phyloP scores from a whole-genome alignment of 2,329 filamentous ascomycete species.

The Plectosphaerella cucumerina region DNA sequence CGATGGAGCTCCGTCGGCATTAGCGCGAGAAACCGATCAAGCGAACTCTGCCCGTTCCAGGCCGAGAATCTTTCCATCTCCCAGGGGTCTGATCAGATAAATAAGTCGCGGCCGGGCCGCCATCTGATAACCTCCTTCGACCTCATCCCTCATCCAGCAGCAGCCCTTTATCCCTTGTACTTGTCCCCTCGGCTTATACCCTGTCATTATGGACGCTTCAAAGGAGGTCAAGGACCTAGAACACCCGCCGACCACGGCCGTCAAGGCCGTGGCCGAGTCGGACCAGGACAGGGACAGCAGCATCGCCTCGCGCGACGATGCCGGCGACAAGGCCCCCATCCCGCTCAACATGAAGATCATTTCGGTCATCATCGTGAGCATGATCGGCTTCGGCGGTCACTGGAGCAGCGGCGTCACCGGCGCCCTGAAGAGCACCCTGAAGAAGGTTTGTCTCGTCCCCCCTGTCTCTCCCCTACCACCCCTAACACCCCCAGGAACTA shows the following conservation, averaged over 20 bases:
- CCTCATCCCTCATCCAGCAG: background rate
- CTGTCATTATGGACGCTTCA: background rate
- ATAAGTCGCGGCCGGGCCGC: background rate
- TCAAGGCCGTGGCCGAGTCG: background rate
- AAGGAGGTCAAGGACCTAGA: background rate
- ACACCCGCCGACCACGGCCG: background rate
- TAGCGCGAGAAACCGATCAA: too few species aligned
- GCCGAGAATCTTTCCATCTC: too few species aligned
- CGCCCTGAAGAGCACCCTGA: slow-evolving; percentile 57
- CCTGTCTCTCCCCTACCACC: too few species aligned
- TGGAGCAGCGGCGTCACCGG: slow-evolving; percentile 59
- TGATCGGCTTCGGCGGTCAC: slow-evolving; percentile 55
- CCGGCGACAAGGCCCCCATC: background rate
- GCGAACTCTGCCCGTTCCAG: too few species aligned
- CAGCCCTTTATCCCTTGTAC: background rate
- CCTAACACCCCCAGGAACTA: slow-evolving; percentile 28
- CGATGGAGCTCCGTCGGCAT: too few species aligned
- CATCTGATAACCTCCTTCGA: background rate
- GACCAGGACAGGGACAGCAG: too few species aligned
- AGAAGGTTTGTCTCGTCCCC: slow-evolving; percentile 32
- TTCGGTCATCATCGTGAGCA: slow-evolving; percentile 43
- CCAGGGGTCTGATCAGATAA: background rate
- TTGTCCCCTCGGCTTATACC: background rate
- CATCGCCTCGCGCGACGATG: too few species aligned
- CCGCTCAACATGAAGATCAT: background rate